phyloP scores from a whole-genome alignment of 345 rosid genomes.

The Citrus unshiu region DNA sequence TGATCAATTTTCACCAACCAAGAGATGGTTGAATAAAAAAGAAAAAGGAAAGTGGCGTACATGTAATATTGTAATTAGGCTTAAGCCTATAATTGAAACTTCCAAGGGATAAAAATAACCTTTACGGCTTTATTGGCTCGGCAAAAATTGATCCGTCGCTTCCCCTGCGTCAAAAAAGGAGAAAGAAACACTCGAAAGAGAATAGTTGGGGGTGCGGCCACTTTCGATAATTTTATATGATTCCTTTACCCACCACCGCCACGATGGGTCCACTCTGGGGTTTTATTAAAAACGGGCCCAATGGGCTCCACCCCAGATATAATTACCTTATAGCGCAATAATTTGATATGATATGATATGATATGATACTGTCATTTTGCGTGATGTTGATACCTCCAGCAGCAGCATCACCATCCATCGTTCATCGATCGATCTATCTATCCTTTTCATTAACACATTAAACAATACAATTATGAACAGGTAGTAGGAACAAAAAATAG shows the following conservation, averaged over 20 bases:
- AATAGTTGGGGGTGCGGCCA: neutral
- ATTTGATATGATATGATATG: slow-evolving; percentile 26
- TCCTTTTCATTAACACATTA: neutral
- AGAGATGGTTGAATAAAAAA: neutral
- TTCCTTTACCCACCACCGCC: slow-evolving; percentile 16
- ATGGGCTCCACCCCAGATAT: slow-evolving; percentile 22
- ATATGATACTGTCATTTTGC: neutral
- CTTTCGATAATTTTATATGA: slow-evolving; percentile 22
- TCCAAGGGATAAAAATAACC: neutral
- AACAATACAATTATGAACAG: neutral
- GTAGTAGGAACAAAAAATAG: slow-evolving; percentile 14
- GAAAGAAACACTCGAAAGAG: neutral
- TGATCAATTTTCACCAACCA: neutral
- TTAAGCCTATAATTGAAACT: neutral
- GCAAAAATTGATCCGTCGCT: neutral
- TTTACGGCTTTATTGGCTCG: neutral
- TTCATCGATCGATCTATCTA: neutral
- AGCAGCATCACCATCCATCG: neutral
- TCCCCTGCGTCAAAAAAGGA: too few relatives aligned
- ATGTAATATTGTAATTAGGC: neutral
- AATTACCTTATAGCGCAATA: slow-evolving; percentile 20
- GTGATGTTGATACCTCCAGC: neutral
- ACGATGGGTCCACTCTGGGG: slow-evolving; percentile 13
- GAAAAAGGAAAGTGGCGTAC: too few relatives aligned
- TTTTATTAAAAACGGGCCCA: slow-evolving; percentile 5